Conservation (phyloP, 116 monocot species). For the Cymodocea nodosa region DNA sequence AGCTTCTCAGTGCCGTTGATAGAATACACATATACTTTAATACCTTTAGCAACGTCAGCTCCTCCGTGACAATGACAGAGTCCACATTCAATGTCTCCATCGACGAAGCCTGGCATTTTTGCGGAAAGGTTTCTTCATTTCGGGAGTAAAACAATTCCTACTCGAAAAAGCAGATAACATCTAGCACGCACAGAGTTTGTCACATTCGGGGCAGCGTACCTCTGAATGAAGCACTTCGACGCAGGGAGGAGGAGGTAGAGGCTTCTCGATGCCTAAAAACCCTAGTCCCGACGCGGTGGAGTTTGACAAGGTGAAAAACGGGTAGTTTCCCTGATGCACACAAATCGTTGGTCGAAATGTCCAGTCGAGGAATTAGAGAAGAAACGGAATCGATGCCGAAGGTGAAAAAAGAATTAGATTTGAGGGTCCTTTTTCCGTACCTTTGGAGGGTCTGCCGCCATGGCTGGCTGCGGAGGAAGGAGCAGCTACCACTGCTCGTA, state of each 20-base stretch:
- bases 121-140: too few species aligned
- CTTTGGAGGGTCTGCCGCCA: neutral
- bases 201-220: slow-evolving; percentile 11
- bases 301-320: slow-evolving; percentile 34
- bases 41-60: slow-evolving; percentile 64
- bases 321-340: slow-evolving; percentile 20
- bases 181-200: neutral
- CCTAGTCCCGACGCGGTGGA: slow-evolving; percentile 8
- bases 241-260: slow-evolving; percentile 31
- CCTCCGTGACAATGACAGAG: slow-evolving; percentile 33
- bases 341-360: slow-evolving; percentile 3
- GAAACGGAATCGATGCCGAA: neutral
- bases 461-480: neutral
- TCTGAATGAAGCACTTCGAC: slow-evolving; percentile 47
- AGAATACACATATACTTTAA: neutral
- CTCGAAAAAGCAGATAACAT: neutral
- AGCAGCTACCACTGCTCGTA: too few species aligned
- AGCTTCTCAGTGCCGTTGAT: neutral
- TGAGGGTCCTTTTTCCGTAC: neutral
- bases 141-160: neutral
- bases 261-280: slow-evolving; percentile 21
- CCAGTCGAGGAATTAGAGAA: too few species aligned
- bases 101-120: slow-evolving; percentile 11
- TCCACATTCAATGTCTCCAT: slow-evolving; percentile 25
- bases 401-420: neutral